Conservation (phyloP, 495 filamentous ascomycete species). For the Cercophora samala region DNA sequence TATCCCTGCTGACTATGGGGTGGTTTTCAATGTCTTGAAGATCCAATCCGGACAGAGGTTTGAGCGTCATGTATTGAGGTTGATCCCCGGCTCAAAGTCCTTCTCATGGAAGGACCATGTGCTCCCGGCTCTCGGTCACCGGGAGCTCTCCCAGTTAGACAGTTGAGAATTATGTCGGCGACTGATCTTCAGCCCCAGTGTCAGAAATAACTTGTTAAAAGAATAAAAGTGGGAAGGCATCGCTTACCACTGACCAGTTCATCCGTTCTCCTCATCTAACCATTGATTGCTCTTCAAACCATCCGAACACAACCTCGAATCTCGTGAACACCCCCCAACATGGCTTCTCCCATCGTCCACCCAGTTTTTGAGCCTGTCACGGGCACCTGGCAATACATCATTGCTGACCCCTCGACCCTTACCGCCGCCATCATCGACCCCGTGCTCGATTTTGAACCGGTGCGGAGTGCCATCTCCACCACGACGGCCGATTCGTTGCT, state of each 20-base stretch:
- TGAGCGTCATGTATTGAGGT: background rate
- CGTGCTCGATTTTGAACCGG: slow-evolving; percentile 56
- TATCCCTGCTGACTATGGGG: background rate
- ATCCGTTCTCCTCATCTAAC: background rate
- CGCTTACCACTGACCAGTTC: background rate
- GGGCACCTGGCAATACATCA: slow-evolving; percentile 62
- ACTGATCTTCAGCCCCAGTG: background rate
- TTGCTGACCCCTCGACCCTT: slow-evolving; percentile 48
- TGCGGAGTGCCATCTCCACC: slow-evolving; percentile 46
- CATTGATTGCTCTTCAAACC: background rate
- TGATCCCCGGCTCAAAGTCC: background rate
- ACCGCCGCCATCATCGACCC: slow-evolving; percentile 56
- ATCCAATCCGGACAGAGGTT: background rate
- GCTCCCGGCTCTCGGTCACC: background rate
- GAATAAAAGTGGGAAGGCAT: background rate
- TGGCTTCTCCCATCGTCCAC: slow-evolving; percentile 28
- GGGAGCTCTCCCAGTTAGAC: background rate
- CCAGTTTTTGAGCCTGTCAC: slow-evolving; percentile 37
- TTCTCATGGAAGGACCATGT: background rate
- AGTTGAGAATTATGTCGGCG: background rate
- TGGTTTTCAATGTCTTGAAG: background rate
- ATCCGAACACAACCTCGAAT: background rate
- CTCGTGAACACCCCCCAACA: slow-evolving; percentile 8
- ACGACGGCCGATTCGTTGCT: slow-evolving; percentile 50
- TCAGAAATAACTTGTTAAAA: background rate